Percentiles rank a stretch among this genome's conserved stretches.
phyloP scores from a whole-genome alignment of 2,329 filamentous ascomycete species.

The Coccinonectria pachysandricola region DNA sequence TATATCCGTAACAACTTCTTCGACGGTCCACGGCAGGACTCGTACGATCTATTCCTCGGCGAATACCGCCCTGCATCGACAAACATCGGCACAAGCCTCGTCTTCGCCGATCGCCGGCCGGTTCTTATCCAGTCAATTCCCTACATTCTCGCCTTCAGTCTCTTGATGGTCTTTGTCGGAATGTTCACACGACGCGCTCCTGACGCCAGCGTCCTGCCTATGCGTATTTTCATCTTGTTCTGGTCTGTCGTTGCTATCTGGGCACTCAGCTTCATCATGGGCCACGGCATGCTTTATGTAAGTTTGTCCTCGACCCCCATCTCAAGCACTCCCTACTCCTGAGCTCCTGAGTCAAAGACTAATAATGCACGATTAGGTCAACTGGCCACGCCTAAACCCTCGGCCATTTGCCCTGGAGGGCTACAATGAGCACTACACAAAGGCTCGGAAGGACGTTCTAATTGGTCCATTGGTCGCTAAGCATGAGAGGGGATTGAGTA shows the following conservation, averaged over 20 bases:
- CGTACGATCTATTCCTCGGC: slow-evolving; percentile 89
- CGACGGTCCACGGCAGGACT: slow-evolving; percentile 89
- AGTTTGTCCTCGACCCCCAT: too few species aligned
- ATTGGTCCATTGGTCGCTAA: slow-evolving; percentile 59
- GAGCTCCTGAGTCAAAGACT: slow-evolving; percentile 4
- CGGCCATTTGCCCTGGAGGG: slow-evolving; percentile 78
- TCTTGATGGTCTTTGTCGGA: slow-evolving; percentile 73
- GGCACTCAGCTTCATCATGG: slow-evolving; percentile 66
- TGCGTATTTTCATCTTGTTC: slow-evolving; percentile 72
- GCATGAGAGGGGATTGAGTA: slow-evolving; percentile 78
- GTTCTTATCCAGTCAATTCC: slow-evolving; percentile 87
- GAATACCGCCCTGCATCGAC: slow-evolving; percentile 67
- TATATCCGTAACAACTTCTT: slow-evolving; percentile 92
- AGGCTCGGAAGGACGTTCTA: slow-evolving; percentile 72
- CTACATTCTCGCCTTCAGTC: slow-evolving; percentile 75
- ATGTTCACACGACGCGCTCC: slow-evolving; percentile 62
- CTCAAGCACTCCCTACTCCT: background rate
- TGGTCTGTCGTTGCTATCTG: slow-evolving; percentile 63
- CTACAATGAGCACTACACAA: slow-evolving; percentile 74
- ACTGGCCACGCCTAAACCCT: slow-evolving; percentile 95
- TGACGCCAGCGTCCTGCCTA: slow-evolving; percentile 65
- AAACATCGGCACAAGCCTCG: slow-evolving; percentile 57
- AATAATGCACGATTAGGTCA: slow-evolving; percentile 54
- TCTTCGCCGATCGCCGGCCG: slow-evolving; percentile 79
- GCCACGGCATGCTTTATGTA: slow-evolving; percentile 89